Base-by-base conservation (phyloP, 2,329 filamentous ascomycete species). In the Scolecobasidium constrictum region DNA sequence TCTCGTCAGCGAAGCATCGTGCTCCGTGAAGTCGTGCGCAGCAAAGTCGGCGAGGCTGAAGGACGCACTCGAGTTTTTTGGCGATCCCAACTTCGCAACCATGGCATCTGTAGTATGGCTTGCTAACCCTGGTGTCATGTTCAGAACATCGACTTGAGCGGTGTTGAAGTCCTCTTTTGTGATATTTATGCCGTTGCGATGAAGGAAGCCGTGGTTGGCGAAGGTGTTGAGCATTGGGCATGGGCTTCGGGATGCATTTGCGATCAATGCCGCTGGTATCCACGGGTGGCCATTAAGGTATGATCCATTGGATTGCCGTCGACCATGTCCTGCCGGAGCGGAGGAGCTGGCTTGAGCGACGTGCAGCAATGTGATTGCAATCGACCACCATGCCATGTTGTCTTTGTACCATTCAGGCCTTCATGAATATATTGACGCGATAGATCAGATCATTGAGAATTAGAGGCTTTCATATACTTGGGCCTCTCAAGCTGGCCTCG, bases 201-300 rank as follows among this genome's bases (percentile, higher is more conserved):
- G n/a, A n/a, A n/a, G 40, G 18, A 43, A 46, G 22, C 43, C 39
- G 26, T 46, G 43, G 38, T 46, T 46, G 4, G 43, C 16, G 17
- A 43, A 45, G 4, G 43, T 46, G 15, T 46, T 46, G 17, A 44
- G 21, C 19, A 44, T n/a, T 12, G 43, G 43, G 28, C 43, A 46
- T 12, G 43, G 43, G 9, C 23, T 35, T 34, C 43, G 26, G 7
- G 43, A 45, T 11, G 39, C 15, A 17, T 44, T 44, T 4, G 28
- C n/a, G 18, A 45, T 38, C 5, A 23, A 2, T 16, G 19, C 17
- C 5, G 43, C 38, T 13, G 43, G 43, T 6, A 43, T 37, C 43
- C 43, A 45, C 9, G 17, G 18, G 33, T 45, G 42, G n/a, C n/a
- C n/a, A n/a, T n/a, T n/a, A n/a, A n/a, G n/a, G n/a, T n/a, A n/a